Percentiles rank a stretch among this genome's conserved stretches.
phyloP scores from a whole-genome alignment of 768 basidiomycete species.

The Gloeopeniophorella convolvens region DNA sequence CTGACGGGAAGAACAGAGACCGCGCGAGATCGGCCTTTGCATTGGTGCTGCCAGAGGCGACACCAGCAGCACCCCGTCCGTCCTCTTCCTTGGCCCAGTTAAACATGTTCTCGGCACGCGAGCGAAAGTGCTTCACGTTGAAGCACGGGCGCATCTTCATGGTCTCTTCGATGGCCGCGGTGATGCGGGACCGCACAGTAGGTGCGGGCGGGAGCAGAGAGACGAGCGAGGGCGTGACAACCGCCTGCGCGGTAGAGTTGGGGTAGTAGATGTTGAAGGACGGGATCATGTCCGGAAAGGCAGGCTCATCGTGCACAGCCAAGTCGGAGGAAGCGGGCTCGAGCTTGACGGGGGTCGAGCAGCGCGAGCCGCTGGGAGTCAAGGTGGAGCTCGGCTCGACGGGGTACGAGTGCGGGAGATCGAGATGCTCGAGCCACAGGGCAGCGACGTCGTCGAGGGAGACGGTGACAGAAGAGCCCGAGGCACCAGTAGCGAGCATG shows the following conservation, averaged over 20 bases:
- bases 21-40: constrained; percentile 18
- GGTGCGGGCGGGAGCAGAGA: constrained; percentile 35
- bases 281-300: constrained; percentile 18
- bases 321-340: constrained; percentile 14
- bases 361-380: constrained; percentile 12
- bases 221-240: constrained; percentile 36
- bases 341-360: constrained; percentile 17
- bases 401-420: constrained; percentile 26
- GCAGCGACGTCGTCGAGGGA: constrained; percentile 50
- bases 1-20: constrained; percentile 16
- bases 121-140: constrained; percentile 41
- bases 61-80: constrained; percentile 8
- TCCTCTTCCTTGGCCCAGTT: constrained; percentile 33
- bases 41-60: constrained; percentile 1
- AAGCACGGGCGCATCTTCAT: constrained; percentile 45
- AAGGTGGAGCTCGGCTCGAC: constrained; percentile 16
- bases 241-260: constrained; percentile 21
- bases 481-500: constrained; percentile 33
- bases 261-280: constrained; percentile 17
- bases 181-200: constrained; percentile 32
- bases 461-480: constrained; percentile 45
- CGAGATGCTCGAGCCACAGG: constrained; percentile 56
- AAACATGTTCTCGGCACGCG: constrained; percentile 40
- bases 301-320: constrained; percentile 19
- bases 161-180: constrained; percentile 35